Conservation (phyloP, 371 early-diverging fungal genomes). For the Syncephalastrum sp. region DNA sequence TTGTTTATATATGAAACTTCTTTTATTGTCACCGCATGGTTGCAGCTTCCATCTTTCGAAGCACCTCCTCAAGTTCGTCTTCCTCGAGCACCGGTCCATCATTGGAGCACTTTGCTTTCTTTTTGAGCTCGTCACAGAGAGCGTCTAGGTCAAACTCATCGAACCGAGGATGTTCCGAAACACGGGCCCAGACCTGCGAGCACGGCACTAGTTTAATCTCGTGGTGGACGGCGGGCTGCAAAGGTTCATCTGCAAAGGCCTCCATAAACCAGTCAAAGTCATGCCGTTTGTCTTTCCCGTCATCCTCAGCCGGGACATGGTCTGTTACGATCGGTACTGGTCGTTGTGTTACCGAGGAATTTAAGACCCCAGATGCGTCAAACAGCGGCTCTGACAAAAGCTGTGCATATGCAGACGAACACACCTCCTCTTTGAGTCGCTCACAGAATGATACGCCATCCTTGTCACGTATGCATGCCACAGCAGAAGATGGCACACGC, state of each 20-base stretch:
- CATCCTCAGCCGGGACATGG: constrained; percentile 1
- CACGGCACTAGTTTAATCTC: constrained; percentile 11
- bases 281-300: neutral
- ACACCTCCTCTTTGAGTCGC: constrained; percentile 47
- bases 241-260: constrained; percentile 13
- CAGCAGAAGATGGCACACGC: constrained; percentile 28
- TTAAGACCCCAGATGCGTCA: constrained; percentile 37
- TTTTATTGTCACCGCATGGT: too few species aligned
- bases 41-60: constrained; percentile 3
- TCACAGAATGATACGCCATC: constrained; percentile 49
- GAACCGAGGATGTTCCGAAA: constrained; percentile 48
- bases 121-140: constrained; percentile 56
- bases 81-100: constrained; percentile 47
- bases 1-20: too few species aligned
- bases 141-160: constrained; percentile 56
- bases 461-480: constrained; percentile 45
- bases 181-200: constrained; percentile 42
- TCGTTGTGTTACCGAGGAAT: constrained; percentile 28
- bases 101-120: constrained; percentile 60
- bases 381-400: constrained; percentile 47
- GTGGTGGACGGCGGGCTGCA: neutral
- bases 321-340: constrained; percentile 46
- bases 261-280: constrained; percentile 12
- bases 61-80: constrained; percentile 34
- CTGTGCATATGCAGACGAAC: constrained; percentile 42